Evolutionary conservation across 2,329 filamentous ascomycete species (phyloP), one percentile per base, ranked within the genome.

Genomic region (Rhexocercosporidium sp.): DNA sequence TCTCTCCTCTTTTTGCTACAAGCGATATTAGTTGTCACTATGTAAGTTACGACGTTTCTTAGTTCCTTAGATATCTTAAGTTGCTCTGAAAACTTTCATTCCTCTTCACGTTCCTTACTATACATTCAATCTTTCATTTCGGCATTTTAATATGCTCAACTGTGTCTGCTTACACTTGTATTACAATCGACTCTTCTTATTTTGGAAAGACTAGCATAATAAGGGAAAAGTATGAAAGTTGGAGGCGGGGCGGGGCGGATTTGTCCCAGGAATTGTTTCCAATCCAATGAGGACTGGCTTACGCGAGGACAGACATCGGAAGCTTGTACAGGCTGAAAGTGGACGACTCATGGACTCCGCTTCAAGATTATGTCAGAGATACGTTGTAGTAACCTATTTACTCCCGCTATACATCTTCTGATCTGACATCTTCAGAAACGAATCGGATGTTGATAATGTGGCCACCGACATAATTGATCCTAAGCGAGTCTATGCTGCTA

Each of bases 381-480:
- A 57, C 67, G 1, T 65, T 54, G 20, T 73, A 71, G 72, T 69
- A 66, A 7, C 47, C 7, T 62, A 11, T n/a, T 6, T 53, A 11
- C 22, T 11, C 29, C 16, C 18, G 16, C 29, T 54, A 20, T 3
- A 12, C n/a, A 39, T 68, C 27, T 63, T 27, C 44, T 9, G 2
- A 29, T 51, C 34, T 61, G 37, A 59, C 53, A 31, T 9, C 51
- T n/a, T 39, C 25, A 85, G 83, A 84, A 80, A 83, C 70, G 80
- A 83, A 64, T 88, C 86, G 86, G 86, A 86, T 6, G 77, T 86
- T 11, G 86, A 88, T 69, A 84, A 85, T 1, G 67, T 89, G 6
- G 86, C 85, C 1, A 77, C 86, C 0, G 86, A 89, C 66, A 83
- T 85, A 1, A 78, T 83, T 34, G 80, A 88, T 61, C 75, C 84